These are phyloP conservation scores for Chloranthus sessilifolius DNA, from an alignment of 164 flowering plant genomes.

Conservation along the genomic window DNA sequence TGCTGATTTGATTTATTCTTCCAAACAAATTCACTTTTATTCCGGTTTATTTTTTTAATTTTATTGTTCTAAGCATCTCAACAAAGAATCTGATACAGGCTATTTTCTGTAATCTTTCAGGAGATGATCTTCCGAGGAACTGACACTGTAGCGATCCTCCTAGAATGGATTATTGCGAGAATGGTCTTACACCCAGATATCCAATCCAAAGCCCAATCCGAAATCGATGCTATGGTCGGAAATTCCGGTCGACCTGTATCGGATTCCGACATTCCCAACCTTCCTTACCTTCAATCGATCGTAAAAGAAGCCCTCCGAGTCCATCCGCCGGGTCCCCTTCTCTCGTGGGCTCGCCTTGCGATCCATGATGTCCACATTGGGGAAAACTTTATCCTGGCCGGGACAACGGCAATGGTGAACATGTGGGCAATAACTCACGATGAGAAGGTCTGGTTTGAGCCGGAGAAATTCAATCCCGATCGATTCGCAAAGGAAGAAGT, in stretches of 20 bases:
- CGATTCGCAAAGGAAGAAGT: constrained; percentile 23
- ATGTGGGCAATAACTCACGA: constrained; percentile 47
- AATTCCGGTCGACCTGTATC: background rate
- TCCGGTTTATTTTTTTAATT: background rate
- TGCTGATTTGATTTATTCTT: background rate
- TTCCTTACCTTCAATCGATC: constrained; percentile 25
- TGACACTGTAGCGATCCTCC: constrained; percentile 34
- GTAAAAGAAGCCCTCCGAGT: constrained; percentile 28
- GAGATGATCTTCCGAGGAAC: constrained; percentile 39
- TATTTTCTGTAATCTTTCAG: constrained; percentile 7
- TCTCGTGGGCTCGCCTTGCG: constrained; percentile 34
- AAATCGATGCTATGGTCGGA: constrained; percentile 19
- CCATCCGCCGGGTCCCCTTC: constrained; percentile 36
- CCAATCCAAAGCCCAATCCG: constrained; percentile 26
- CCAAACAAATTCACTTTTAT: too few species aligned
- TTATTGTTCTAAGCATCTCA: background rate
- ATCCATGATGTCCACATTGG: constrained; percentile 31
- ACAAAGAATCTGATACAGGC: background rate
- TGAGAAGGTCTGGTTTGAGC: constrained; percentile 22
- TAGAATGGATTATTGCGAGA: constrained; percentile 34
- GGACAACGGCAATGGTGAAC: constrained; percentile 47
- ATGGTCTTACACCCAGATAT: constrained; percentile 32
- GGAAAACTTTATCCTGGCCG: constrained; percentile 27
- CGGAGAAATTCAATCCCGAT: constrained; percentile 22
- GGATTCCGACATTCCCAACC: constrained; percentile 25